A percentile compares a stretch with the other conserved stretches of the same genome.
phyloP scores from a whole-genome alignment of 768 basidiomycete genomes.

The Kwoniella europaea region DNA sequence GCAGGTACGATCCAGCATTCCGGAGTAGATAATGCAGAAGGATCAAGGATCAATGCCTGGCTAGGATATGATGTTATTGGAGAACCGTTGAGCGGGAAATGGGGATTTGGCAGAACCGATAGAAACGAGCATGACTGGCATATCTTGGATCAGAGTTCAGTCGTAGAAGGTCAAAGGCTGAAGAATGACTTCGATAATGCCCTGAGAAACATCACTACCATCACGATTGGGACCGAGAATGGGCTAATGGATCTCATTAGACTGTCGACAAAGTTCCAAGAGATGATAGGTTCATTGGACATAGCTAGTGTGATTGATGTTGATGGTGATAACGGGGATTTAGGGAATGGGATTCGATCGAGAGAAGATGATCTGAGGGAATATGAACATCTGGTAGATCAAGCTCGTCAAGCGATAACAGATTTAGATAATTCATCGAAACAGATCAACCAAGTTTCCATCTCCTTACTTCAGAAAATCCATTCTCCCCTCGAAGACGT shows the following conservation, averaged over 20 bases:
- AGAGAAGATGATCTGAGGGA: constrained; percentile 27
- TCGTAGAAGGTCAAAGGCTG: constrained; percentile 31
- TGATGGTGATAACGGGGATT: constrained; percentile 52
- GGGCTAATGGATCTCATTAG: constrained; percentile 24
- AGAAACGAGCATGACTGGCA: constrained; percentile 14
- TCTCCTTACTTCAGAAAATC: constrained; percentile 3
- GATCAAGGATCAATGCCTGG: constrained; percentile 20
- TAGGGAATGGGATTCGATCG: constrained; percentile 15
- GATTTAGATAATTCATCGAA: constrained; percentile 38
- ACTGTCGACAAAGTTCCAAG: constrained; percentile 24
- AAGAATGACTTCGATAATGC: constrained; percentile 28
- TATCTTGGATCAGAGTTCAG: constrained; percentile 29
- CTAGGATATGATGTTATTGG: constrained; percentile 23
- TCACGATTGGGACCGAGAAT: neutral
- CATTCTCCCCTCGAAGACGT: constrained; percentile 4
- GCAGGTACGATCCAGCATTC: constrained; percentile 8
- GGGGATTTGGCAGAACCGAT: constrained; percentile 37
- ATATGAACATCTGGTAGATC: constrained; percentile 43
- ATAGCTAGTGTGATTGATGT: constrained; percentile 54
- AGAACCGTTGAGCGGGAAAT: constrained; percentile 34
- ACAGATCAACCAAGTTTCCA: constrained; percentile 12
- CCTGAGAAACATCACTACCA: neutral
- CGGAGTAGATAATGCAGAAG: constrained; percentile 20
- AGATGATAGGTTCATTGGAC: constrained; percentile 36
- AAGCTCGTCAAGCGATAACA: constrained; percentile 36